Evolutionary conservation across 768 basidiomycete species (phyloP).

Genomic region (Glaciozyma martinii): DNA sequence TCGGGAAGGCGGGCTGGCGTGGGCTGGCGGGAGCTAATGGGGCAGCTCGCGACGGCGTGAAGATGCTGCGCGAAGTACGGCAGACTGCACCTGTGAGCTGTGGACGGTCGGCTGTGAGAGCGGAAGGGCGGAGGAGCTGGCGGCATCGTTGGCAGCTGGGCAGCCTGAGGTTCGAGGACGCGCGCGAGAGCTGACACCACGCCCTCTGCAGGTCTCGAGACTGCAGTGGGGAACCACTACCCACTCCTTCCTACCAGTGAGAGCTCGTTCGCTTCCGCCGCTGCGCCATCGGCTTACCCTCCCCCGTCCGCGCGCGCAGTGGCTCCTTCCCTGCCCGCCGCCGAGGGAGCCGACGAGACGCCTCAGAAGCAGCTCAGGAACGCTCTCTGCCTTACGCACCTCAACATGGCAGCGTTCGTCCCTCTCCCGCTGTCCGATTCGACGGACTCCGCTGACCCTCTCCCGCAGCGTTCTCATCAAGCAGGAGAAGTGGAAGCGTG

Average conservation of each 20-base stretch:
- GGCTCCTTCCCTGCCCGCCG: too few species aligned
- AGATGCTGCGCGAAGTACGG: too few species aligned
- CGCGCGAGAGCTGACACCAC: background rate
- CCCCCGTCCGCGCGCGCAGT: too few species aligned
- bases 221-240: background rate
- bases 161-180: too few species aligned
- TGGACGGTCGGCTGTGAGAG: background rate
- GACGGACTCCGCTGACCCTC: too few species aligned
- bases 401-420: background rate
- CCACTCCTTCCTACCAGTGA: background rate
- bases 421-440: too few species aligned
- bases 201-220: background rate
- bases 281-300: background rate
- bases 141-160: too few species aligned
- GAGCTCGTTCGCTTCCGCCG: background rate
- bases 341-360: background rate
- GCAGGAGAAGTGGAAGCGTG: conserved; percentile 15
- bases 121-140: background rate
- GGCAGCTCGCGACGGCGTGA: too few species aligned
- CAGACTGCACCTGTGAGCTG: too few species aligned
- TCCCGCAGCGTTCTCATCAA: background rate
- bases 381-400: background rate
- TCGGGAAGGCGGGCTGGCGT: background rate
- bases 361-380: background rate
- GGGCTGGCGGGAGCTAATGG: background rate